phyloP scores from a whole-genome alignment of 257 asterid species.

The Gentiana straminea region DNA sequence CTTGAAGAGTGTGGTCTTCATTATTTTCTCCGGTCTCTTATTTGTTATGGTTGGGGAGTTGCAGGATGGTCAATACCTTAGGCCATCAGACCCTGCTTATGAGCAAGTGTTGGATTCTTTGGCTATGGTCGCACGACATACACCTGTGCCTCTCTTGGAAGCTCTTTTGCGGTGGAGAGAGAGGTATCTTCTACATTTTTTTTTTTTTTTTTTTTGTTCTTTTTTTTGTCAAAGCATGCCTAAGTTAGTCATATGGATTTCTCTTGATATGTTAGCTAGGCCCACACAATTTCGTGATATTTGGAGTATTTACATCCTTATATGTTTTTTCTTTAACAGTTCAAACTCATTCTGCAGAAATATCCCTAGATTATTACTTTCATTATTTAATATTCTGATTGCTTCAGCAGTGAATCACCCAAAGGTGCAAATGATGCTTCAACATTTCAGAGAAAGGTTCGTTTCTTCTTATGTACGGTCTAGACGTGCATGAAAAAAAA shows the following conservation, averaged over 20 bases:
- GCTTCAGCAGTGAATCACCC: conserved; percentile 85
- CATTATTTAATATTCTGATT: conserved; percentile 2
- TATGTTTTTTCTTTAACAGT: not conserved
- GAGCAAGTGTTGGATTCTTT: conserved; percentile 98
- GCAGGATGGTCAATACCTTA: conserved; percentile 99
- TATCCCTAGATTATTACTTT: too few relatives aligned
- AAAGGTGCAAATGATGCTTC: conserved; percentile 99
- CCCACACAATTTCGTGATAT: too few relatives aligned
- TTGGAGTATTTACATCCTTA: not conserved
- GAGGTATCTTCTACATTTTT: conserved; percentile 34
- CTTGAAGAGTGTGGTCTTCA: too few relatives aligned
- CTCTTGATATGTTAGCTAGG: not conserved
- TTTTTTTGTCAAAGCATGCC: not conserved
- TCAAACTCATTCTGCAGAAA: not conserved
- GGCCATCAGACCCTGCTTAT: conserved; percentile 98
- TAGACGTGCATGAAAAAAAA: too few relatives aligned
- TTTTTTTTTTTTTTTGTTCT: not conserved
- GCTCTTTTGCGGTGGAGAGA: conserved; percentile 98
- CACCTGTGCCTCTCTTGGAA: conserved; percentile 95
- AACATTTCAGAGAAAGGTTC: conserved; percentile 94
- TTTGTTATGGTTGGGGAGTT: conserved; percentile 16
- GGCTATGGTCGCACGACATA: conserved; percentile 99
- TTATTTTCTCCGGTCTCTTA: not conserved
- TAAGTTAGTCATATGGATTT: not conserved
- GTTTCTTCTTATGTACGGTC: too few relatives aligned